Evolutionary conservation across 805 yeast species (phyloP), one percentile per base, ranked within the genome.

Genomic region (Yarrowia hollandica): DNA sequence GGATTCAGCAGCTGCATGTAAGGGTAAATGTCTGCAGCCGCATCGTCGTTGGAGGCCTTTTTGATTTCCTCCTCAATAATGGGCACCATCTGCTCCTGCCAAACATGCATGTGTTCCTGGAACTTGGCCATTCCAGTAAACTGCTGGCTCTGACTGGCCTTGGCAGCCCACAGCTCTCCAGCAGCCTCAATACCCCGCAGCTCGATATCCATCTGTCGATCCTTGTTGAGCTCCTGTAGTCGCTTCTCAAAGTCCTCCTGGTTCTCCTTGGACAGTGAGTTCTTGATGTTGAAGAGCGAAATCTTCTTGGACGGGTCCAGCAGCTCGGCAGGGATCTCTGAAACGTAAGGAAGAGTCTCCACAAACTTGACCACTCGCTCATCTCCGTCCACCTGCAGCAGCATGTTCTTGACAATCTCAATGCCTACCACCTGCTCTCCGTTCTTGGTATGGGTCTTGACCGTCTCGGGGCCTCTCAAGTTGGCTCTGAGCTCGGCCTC

Each of bases 131-230:
- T 42, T 14, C 41, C 33, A 11, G 50, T 42, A n/a, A 44, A 26
- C 35, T 48, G 18, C 35, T 54, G 33, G 9, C 60, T 35, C 56
- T 56, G 55, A 65, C 89, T 95, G 65, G 81, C 86, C 63, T 85
- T 91, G 64, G 84, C 85, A 69, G 82, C 85, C 99, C 99, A 92
- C 70, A 88, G 86, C 66, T 85, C 89, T 63, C 81, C 82, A 0
- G 98, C 96, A 1, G 92, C 91, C 63, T 87, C 91, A 1, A 88
- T 76, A 2, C 96, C 92, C 61, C 86, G 79, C 16, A 82, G 75
- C 71, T 94, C 99, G 28, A 94, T 69, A 26, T 79, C 79, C 44
- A 81, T 75, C 70, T 94, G 97, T 69, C 99, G 82, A 22, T 81
- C 82, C 60, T 80, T 81, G 64, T 94, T 91, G 64, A 86, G 81